Evolutionary conservation across 371 early-diverging fungal genomes (phyloP).

Genomic region (Phascolomyces articulosus): DNA sequence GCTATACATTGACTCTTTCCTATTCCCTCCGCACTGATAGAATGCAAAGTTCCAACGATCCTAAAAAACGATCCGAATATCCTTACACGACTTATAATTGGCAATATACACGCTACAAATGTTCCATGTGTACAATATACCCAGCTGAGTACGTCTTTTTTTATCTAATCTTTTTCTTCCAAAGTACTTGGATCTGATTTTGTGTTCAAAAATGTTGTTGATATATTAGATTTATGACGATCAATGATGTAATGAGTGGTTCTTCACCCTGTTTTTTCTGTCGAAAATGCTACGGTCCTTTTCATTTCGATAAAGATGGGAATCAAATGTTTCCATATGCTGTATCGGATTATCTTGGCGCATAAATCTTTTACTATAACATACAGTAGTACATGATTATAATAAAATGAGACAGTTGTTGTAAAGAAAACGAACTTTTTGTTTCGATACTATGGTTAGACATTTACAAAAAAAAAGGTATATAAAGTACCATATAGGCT

Average conservation of each 20-base stretch:
- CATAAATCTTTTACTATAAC: too few relatives aligned
- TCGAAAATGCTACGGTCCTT: conserved; percentile 67
- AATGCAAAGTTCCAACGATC: conserved; percentile 31
- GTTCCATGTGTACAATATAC: conserved; percentile 68
- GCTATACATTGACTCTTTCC: too few relatives aligned
- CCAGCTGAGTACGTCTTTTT: conserved; percentile 54
- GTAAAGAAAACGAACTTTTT: too few relatives aligned
- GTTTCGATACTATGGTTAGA: too few relatives aligned
- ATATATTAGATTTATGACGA: conserved; percentile 54
- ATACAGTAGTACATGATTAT: too few relatives aligned
- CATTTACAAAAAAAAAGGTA: too few relatives aligned
- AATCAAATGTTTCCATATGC: conserved; percentile 7
- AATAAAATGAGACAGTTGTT: too few relatives aligned
- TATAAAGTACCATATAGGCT: too few relatives aligned
- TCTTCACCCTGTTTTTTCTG: conserved; percentile 82
- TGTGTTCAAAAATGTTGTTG: background rate
- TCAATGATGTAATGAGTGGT: conserved; percentile 71
- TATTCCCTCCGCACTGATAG: conserved; percentile 2
- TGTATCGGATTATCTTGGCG: conserved; percentile 17
- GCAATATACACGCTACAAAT: conserved; percentile 55
- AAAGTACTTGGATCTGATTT: background rate
- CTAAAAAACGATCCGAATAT: conserved; percentile 25
- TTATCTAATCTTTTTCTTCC: background rate
- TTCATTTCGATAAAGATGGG: conserved; percentile 71
- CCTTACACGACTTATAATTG: conserved; percentile 56